Base-by-base conservation (phyloP, 2,329 filamentous ascomycete species). In the Aspergillus sp. region DNA sequence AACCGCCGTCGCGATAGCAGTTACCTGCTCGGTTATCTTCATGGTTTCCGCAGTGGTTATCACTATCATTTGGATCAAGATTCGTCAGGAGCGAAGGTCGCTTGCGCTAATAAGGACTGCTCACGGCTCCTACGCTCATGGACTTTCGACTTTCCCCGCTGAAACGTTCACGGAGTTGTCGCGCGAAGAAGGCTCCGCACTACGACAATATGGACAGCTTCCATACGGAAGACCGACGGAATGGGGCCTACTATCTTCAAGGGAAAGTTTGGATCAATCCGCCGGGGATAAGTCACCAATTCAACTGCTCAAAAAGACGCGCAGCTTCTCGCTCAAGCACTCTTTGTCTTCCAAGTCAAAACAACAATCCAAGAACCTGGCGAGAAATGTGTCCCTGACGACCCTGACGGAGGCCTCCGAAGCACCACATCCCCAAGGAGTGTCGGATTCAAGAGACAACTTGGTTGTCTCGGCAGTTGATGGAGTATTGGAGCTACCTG, bases 31-130 rank as follows among this genome's bases (percentile, higher is more conserved):
- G 27, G 70, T 67, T 49, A 57, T 74, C 24, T 71, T 74, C 52
- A 63, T 75, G 41, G 68, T 73, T 24, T 60, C 63, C 33, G 68
- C 65, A n/a, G 68, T 70, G 27, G 66, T 72, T 11, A 66, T 63
- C 6, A 68, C 73, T 24, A 64, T 74, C 7, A 64, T 73, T 23
- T 75, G 72, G 73, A 61, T 74, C 33, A 68, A 71, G 57, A 63
- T 70, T 24, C 70, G 73, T 55, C 72, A 73, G 54, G 68, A 73
- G 19, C 67, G 71, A 11, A 66, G 69, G 56, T 67, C 68, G 21
- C 56, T 70, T 48, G 63, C 64, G 17, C 53, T 72, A 23, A 61
- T 67, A 11, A 60, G 68, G 8, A 58, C 67, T 19, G 63, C 63
- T 6, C 62, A 66, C 14, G 65, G 68, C 15, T 59, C 57, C 17